phyloP scores from a whole-genome alignment of 176 grass and related monocot genomes.

The Dendrocalamus sinicus region DNA sequence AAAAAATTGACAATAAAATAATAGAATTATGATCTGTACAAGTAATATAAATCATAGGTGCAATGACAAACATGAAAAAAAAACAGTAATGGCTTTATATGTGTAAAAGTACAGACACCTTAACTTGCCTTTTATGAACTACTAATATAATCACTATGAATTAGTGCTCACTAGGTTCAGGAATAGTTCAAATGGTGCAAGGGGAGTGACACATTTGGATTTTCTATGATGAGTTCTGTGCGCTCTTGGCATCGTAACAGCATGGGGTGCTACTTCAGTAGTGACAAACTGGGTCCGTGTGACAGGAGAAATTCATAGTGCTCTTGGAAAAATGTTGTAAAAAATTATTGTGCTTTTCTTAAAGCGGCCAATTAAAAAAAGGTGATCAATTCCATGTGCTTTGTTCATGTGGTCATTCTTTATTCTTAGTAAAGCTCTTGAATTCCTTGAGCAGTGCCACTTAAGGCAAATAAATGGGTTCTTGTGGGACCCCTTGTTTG shows the following conservation, averaged over 20 bases:
- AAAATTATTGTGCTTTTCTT: background rate
- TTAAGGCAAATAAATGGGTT: background rate
- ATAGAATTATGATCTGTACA: background rate
- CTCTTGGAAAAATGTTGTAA: background rate
- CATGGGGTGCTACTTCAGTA: background rate
- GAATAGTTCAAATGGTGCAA: background rate
- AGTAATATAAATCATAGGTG: background rate
- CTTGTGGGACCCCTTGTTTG: background rate
- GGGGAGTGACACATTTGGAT: background rate
- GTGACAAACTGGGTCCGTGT: background rate
- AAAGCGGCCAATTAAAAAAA: constrained; percentile 2
- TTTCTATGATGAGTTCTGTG: background rate
- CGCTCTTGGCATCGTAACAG: background rate
- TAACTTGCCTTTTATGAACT: background rate
- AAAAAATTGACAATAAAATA: background rate
- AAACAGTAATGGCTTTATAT: background rate
- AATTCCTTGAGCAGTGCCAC: background rate
- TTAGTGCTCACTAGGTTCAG: background rate
- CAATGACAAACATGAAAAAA: background rate
- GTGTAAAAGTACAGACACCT: background rate
- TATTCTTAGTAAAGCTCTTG: constrained; percentile 25
- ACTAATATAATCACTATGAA: background rate
- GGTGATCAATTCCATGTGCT: background rate
- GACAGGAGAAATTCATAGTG: background rate
- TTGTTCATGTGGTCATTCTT: background rate